Base-by-base conservation (phyloP, 306 rosid species). In the Vigna mungo region DNA sequence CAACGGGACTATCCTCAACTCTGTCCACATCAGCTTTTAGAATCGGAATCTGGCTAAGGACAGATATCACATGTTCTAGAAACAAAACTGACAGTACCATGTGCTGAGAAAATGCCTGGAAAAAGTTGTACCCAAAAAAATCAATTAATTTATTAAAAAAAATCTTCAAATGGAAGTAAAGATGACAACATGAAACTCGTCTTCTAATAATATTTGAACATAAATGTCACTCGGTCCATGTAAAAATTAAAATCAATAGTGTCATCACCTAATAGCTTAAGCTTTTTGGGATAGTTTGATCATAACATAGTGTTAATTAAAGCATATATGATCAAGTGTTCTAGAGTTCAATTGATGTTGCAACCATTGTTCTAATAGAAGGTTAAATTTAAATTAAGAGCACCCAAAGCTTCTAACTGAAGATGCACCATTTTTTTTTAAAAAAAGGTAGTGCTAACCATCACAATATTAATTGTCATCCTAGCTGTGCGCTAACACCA, bases 31-130 rank as follows among this genome's bases (percentile, higher is more conserved):
- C 97, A 72, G 78, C 88, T 81, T 76, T 85, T 64, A 63, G 74
- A 56, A 89, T 62, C 17, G 97, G 89, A 79, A 84, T 85, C 89
- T 92, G 95, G 64, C 89, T 81, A 68, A 95, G 92, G 82, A 88
- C 89, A 74, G 81, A 60, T 83, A 95, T 81, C 79, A 89, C 89
- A 58, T 95, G 97, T 84, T 95, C 97, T 78, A 95, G 91, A 86
- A 95, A 95, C 84, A 80, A 84, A 77, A 80, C 74, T 32, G 98
- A 95, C 69, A 95, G 91, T 78, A 53, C 86, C 67, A 87, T 46
- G 84, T 95, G 96, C 89, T 95, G 98, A 74, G 98, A 90, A 87
- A 95, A 95, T 72, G 94, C 95, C 98, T 95, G 86, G 70, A 74
- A 82, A 72, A 80, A 25, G 49, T 63, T 71, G 16, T 23, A 37